Evolutionary conservation across 176 grass and related monocot genomes (phyloP), one percentile per base, ranked within the genome.

Genomic region (Oryza australiensis): DNA sequence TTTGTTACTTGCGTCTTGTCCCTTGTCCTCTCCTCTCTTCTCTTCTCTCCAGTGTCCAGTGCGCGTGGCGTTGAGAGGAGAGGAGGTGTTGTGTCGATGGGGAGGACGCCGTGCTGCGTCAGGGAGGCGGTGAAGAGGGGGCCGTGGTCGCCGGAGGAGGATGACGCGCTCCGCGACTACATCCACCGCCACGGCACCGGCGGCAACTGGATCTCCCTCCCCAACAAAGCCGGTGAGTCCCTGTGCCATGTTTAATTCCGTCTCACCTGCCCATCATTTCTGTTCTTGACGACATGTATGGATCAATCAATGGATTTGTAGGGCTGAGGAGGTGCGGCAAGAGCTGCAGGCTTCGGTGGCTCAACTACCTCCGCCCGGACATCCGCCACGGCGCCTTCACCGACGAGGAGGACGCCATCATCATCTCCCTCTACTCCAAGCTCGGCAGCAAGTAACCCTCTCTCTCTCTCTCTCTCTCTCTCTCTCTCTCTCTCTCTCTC

Each of bases 291-390:
- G n/a, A n/a, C n/a, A n/a, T n/a, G n/a, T n/a, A n/a, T n/a, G n/a
- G n/a, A n/a, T n/a, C n/a, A n/a, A n/a, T n/a, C n/a, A n/a, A n/a
- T n/a, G n/a, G n/a, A n/a, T n/a, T 34, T 9, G 67, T 16, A 95
- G 93, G 93, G 64, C 88, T 95, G 3, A 82, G 51, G 40, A 80
- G 93, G 84, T 95, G 93, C 82, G 93, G 93, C 67, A 95, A 95
- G 84, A 95, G 93, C 83, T 92, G 93, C 78, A 26, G 93, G 70
- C 85, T 95, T 30, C 92, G 94, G 74, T 97, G 94, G 94, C 87
- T 97, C 51, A 97, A 97, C 90, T 97, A 97, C 68, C 94, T 97
- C n/a, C 82, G 94, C 24, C 91, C 94, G 0, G 86, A 97, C 83
- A 94, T 97, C 70, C 92, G 89, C 51, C 94, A 97, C 60, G 94